Percentiles rank a stretch among this genome's conserved stretches.
Conservation (phyloP, 2,329 filamentous ascomycete genomes). For the Cladophialophora bantiana region DNA sequence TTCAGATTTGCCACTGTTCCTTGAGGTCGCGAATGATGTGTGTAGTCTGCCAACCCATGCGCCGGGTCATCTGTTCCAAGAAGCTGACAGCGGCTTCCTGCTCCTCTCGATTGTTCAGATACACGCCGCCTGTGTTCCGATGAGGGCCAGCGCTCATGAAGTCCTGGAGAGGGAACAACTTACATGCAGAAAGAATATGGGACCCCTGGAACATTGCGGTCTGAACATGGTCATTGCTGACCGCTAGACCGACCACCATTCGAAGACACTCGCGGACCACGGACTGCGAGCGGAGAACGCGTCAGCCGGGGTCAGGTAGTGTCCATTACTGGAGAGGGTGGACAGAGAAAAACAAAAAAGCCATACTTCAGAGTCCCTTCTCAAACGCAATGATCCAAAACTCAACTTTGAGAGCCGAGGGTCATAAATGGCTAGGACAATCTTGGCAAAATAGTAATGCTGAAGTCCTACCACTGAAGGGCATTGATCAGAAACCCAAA, state of each 20-base stretch:
- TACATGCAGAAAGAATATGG: slow-evolving; percentile 32
- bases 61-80: slow-evolving; percentile 21
- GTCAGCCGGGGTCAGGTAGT: neutral
- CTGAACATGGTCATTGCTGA: slow-evolving; percentile 26
- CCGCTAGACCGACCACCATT: slow-evolving; percentile 29
- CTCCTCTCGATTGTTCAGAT: slow-evolving; percentile 26
- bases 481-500: neutral
- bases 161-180: neutral
- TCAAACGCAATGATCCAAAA: slow-evolving; percentile 24
- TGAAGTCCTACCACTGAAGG: slow-evolving; percentile 43
- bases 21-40: slow-evolving; percentile 27
- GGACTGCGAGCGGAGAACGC: neutral
- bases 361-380: slow-evolving; percentile 26
- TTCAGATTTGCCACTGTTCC: slow-evolving; percentile 23
- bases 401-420: slow-evolving; percentile 47
- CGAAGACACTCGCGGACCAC: slow-evolving; percentile 18
- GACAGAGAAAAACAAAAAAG: neutral
- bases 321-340: no score
- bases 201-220: slow-evolving; percentile 33
- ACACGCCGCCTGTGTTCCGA: slow-evolving; percentile 24
- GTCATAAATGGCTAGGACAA: slow-evolving; percentile 53
- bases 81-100: slow-evolving; percentile 30
- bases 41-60: slow-evolving; percentile 30
- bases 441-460: slow-evolving; percentile 54
- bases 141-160: neutral